Conservation (phyloP, 2,329 filamentous ascomycete species). For the Pseudocercospora ulei region DNA sequence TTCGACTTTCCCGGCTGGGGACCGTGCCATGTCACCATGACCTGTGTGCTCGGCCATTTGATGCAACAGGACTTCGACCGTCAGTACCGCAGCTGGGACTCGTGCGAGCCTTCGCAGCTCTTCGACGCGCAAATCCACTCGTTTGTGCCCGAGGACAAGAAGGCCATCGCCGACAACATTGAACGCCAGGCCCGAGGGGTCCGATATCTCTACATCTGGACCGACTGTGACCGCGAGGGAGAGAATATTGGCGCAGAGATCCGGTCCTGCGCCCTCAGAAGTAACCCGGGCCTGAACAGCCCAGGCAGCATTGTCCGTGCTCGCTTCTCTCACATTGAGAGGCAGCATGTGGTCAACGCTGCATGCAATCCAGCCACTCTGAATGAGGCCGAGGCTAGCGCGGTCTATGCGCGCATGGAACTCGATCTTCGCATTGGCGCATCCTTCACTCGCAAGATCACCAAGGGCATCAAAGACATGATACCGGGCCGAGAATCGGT, state of each 20-base stretch:
- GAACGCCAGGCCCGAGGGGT: conserved; percentile 62
- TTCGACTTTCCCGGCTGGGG: conserved; percentile 83
- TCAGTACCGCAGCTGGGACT: conserved; percentile 68
- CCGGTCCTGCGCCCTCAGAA: conserved; percentile 63
- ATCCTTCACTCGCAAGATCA: conserved; percentile 83
- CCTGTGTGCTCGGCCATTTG: conserved; percentile 81
- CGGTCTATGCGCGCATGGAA: conserved; percentile 81
- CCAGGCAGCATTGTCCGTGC: conserved; percentile 64
- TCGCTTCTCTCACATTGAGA: conserved; percentile 90
- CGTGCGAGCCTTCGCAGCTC: conserved; percentile 65
- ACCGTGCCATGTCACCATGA: conserved; percentile 79
- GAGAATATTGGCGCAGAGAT: conserved; percentile 94
- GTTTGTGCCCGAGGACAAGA: conserved; percentile 62
- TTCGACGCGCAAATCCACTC: conserved; percentile 72
- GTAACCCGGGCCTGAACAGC: conserved; percentile 55
- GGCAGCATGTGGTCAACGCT: conserved; percentile 80
- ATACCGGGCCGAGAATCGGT: conserved; percentile 68
- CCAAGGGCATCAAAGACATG: conserved; percentile 62
- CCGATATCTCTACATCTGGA: conserved; percentile 88
- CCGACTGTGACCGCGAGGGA: conserved; percentile 94
- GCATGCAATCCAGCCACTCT: conserved; percentile 66
- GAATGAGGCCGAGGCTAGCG: conserved; percentile 77
- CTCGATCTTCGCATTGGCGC: conserved; percentile 86
- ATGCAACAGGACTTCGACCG: conserved; percentile 66
- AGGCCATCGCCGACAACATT: conserved; percentile 75